A percentile compares a stretch with the other conserved stretches of the same genome.
Evolutionary conservation across 768 basidiomycete genomes (phyloP).

Genomic region (Podaxis sp.): DNA sequence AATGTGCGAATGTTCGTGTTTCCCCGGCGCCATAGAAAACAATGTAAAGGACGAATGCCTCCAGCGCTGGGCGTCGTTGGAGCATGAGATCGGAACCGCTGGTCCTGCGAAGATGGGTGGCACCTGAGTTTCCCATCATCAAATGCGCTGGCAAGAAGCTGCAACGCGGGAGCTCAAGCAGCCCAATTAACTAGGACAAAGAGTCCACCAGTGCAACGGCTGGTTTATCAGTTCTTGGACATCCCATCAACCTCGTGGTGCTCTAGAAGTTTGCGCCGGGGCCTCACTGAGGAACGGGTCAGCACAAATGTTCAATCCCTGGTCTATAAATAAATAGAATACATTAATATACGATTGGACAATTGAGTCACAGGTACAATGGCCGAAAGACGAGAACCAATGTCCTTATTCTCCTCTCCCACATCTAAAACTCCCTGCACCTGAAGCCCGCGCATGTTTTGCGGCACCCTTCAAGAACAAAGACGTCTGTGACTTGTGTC

Average conservation of each 20-base stretch:
- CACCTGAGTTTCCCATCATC: neutral
- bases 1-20: too few species aligned
- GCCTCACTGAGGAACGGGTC: neutral
- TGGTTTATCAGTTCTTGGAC: neutral
- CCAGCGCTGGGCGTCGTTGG: too few species aligned
- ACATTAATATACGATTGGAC: neutral
- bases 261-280: neutral
- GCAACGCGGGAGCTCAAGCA: too few species aligned
- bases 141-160: neutral
- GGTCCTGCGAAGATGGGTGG: too few species aligned
- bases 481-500: neutral
- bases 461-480: neutral
- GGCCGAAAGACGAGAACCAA: neutral
- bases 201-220: neutral
- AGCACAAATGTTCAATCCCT: neutral
- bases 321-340: slow-evolving; percentile 11
- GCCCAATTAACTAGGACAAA: neutral
- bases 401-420: neutral
- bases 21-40: too few species aligned
- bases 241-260: neutral
- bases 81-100: too few species aligned
- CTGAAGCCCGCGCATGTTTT: neutral
- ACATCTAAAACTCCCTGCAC: slow-evolving; percentile 10
- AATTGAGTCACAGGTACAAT: slow-evolving; percentile 7
- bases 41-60: too few species aligned